A percentile compares a stretch with the other conserved stretches of the same genome.
phyloP scores from a whole-genome alignment of 1,139 yeast genomes.

The Yamadazyma sp. region DNA sequence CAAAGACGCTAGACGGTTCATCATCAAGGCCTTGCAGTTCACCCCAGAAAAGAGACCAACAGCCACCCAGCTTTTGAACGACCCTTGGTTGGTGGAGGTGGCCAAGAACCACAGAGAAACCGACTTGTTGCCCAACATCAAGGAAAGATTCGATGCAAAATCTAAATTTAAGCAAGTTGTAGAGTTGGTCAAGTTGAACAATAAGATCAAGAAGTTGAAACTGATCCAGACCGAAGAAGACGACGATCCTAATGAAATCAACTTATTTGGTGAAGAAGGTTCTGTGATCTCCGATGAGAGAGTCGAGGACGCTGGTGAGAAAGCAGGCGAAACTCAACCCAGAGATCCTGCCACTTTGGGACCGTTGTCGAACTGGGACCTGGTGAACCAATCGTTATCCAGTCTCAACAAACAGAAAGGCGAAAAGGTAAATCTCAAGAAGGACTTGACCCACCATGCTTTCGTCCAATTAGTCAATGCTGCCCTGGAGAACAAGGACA shows the following conservation, averaged over 20 bases:
- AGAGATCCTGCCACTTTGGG: slow-evolving; percentile 8
- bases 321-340: background rate
- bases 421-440: slow-evolving; percentile 13
- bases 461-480: slow-evolving; percentile 76
- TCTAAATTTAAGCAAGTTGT: slow-evolving; percentile 84
- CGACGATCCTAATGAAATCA: slow-evolving; percentile 53
- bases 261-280: slow-evolving; percentile 38
- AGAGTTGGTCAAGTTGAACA: slow-evolving; percentile 74
- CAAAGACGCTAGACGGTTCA: slow-evolving; percentile 71
- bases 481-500: slow-evolving; percentile 66
- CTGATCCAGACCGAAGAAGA: slow-evolving; percentile 51
- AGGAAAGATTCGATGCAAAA: slow-evolving; percentile 80
- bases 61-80: slow-evolving; percentile 58
- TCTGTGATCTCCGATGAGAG: slow-evolving; percentile 10
- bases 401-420: slow-evolving; percentile 10
- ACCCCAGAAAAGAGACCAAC: slow-evolving; percentile 70
- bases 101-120: slow-evolving; percentile 48
- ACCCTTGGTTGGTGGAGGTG: slow-evolving; percentile 66
- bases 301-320: slow-evolving; percentile 15
- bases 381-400: slow-evolving; percentile 20
- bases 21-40: slow-evolving; percentile 61
- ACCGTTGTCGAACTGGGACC: slow-evolving; percentile 7
- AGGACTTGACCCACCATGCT: slow-evolving; percentile 37
- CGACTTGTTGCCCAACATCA: slow-evolving; percentile 68
- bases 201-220: slow-evolving; percentile 69